Evolutionary conservation across 331 rosid species (phyloP).

Genomic region (Spiraea crenata): DNA sequence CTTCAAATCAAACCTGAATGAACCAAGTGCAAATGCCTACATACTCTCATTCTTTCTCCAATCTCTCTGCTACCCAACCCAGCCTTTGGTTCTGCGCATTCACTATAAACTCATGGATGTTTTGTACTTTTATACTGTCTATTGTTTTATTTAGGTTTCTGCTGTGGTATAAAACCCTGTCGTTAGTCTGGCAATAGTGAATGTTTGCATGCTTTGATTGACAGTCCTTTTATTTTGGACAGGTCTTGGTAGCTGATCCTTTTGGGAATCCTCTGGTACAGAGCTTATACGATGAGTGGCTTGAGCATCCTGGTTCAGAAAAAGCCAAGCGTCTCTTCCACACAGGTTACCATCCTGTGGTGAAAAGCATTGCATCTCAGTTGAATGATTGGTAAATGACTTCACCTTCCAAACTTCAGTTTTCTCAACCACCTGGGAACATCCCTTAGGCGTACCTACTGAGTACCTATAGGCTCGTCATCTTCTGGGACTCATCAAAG

Average conservation of each 20-base stretch:
- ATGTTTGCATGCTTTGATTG: not conserved
- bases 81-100: not conserved
- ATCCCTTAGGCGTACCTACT: not conserved
- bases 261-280: slow-evolving; percentile 56
- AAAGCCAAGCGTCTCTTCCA: slow-evolving; percentile 71
- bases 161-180: not conserved
- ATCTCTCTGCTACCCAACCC: not conserved
- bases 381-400: slow-evolving; percentile 74
- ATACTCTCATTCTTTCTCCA: not conserved
- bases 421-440: not conserved
- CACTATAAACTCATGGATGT: not conserved
- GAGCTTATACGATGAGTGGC: slow-evolving; percentile 76
- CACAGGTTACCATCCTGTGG: slow-evolving; percentile 78
- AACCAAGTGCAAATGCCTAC: not conserved
- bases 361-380: slow-evolving; percentile 86
- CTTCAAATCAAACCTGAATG: not conserved
- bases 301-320: slow-evolving; percentile 80
- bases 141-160: not conserved
- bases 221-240: not conserved
- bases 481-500: slow-evolving; percentile 2
- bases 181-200: not conserved
- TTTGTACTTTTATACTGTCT: not conserved
- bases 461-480: not conserved
- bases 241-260: slow-evolving; percentile 72
- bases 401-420: slow-evolving; percentile 1